Evolutionary conservation across 257 asterid genomes (phyloP), one percentile per base, ranked within the genome.

Genomic region (Gardenia jasminoides): DNA sequence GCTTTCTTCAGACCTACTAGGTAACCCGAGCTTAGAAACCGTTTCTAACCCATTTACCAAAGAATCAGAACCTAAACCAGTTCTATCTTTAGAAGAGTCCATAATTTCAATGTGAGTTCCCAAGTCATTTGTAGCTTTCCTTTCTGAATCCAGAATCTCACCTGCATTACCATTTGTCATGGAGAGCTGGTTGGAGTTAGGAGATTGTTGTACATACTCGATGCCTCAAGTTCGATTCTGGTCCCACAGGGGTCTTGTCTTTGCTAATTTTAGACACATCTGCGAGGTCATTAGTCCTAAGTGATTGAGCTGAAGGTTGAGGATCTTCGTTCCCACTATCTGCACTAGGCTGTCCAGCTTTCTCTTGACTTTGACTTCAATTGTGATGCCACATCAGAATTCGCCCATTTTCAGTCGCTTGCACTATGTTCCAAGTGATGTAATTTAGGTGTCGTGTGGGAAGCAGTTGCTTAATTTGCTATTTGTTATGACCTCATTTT

Each of bases 191-290:
- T 70, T 77, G 5, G 80, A 48, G 78, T 87, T 91, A 52, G 46
- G 74, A 64, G 91, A 78, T 80, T 84, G 76, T 67, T 79, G 83
- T 26, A 67, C 15, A 76, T 81, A 70, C 77, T 86, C 89, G 90
- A 67, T 31, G 91, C 74, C 80, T 88, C 90, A 76, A 77, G 73
- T 82, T 87, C 93, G 79, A 71, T 83, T 88, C 93, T 74, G 69
- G 72, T 81, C 64, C 83, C 73, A 56, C 87, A 70, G 81, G 69
- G 79, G 85, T 58, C 86, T 86, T 81, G 79, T 83, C 88, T 66
- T 86, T 72, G 78, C 83, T 80, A 76, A 84, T 84, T 77, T 76
- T 48, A 52, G 88, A 77, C 79, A 81, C 85, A 83, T 88, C 88
- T 80, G 80, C 80, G 59, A 74, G 58, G 80, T 86, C 87, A 80